Conservation (phyloP, 2,329 filamentous ascomycete genomes). For the Phymatotrichopsis omnivora region DNA sequence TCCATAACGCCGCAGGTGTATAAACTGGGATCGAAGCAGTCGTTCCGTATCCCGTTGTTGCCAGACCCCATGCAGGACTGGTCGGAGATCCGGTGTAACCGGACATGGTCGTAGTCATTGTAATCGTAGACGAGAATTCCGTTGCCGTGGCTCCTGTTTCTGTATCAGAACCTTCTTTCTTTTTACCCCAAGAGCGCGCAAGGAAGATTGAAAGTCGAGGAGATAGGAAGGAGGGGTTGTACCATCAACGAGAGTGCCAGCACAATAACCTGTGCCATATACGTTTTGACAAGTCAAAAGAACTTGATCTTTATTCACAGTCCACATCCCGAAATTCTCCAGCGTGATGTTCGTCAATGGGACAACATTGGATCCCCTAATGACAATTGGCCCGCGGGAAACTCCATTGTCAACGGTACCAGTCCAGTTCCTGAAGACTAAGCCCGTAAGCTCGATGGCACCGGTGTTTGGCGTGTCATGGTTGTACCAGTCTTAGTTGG, state of each 20-base stretch:
- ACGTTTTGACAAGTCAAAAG: slow-evolving; percentile 21
- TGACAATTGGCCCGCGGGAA: slow-evolving; percentile 21
- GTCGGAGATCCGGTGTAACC: slow-evolving; percentile 13
- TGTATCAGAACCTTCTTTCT: not conserved
- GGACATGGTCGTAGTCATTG: slow-evolving; percentile 3
- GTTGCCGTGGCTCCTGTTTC: not conserved
- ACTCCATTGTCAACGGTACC: slow-evolving; percentile 24
- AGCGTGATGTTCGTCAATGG: slow-evolving; percentile 22
- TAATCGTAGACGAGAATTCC: slow-evolving; percentile 12
- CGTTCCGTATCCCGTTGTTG: slow-evolving; percentile 13
- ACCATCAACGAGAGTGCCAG: slow-evolving; percentile 1
- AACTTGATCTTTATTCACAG: slow-evolving; percentile 8
- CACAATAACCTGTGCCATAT: slow-evolving; percentile 24
- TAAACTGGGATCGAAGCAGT: slow-evolving; percentile 22
- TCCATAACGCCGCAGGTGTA: slow-evolving; percentile 12
- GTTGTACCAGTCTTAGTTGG: slow-evolving; percentile 15
- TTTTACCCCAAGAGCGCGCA: too few relatives aligned
- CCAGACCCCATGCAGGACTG: slow-evolving; percentile 18
- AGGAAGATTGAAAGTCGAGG: too few relatives aligned
- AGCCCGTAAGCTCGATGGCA: slow-evolving; percentile 27
- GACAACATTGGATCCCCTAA: slow-evolving; percentile 19
- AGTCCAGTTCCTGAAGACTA: slow-evolving; percentile 30
- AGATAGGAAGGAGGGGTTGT: not conserved
- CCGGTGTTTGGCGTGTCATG: slow-evolving; percentile 29
- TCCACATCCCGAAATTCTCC: slow-evolving; percentile 24